These are phyloP conservation scores for Petunia axillaris DNA, from an alignment of 257 asterid genomes.

Conservation along the genomic window DNA sequence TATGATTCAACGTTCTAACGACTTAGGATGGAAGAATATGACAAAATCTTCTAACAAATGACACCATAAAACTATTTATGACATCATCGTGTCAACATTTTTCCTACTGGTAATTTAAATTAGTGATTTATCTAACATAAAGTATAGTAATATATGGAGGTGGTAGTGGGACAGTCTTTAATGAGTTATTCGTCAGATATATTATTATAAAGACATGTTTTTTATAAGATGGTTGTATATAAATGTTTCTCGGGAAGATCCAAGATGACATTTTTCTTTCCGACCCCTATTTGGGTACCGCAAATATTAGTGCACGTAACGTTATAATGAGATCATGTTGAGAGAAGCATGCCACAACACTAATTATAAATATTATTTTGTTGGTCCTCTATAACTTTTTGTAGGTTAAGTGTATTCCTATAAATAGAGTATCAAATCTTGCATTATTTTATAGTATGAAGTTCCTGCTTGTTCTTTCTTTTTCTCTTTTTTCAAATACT, in stretches of 20 bases:
- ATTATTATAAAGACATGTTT: too few species aligned
- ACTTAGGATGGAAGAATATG: neutral
- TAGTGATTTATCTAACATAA: neutral
- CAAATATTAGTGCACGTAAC: slow-evolving; percentile 42
- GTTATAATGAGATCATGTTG: slow-evolving; percentile 49
- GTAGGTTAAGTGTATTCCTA: neutral
- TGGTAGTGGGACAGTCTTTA: neutral
- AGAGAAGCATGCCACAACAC: slow-evolving; percentile 24
- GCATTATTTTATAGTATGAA: neutral
- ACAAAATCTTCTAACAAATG: too few species aligned
- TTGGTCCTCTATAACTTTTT: neutral
- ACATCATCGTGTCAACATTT: neutral
- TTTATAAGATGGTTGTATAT: too few species aligned
- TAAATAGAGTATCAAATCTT: neutral
- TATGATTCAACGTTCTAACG: neutral
- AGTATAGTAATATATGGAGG: neutral
- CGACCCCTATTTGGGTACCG: neutral
- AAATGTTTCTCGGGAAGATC: neutral
- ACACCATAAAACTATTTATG: neutral
- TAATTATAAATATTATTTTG: neutral
- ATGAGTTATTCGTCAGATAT: neutral
- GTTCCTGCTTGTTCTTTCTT: neutral
- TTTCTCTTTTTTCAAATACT: too few species aligned
- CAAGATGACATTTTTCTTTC: neutral
- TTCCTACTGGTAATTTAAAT: too few species aligned